Conservation (phyloP, 768 basidiomycete genomes). For the Cystofilobasidium bisporidii region DNA sequence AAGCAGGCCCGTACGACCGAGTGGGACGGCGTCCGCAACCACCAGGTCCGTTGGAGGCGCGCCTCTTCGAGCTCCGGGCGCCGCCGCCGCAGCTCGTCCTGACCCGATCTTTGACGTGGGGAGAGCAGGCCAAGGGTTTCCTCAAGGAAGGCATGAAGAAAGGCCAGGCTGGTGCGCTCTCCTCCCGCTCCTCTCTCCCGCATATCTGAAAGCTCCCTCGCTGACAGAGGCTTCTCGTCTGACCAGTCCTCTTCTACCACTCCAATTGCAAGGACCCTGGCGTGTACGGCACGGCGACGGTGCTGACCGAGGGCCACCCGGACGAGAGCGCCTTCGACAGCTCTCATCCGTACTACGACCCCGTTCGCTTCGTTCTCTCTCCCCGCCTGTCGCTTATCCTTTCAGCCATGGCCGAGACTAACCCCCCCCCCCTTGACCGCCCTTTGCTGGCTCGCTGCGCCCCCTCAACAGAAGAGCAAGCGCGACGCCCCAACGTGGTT, state of each 20-base stretch:
- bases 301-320: conserved; percentile 4
- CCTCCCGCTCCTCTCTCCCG: neutral
- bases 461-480: conserved; percentile 2
- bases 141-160: conserved; percentile 21
- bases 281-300: conserved; percentile 10
- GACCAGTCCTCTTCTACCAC: conserved; percentile 17
- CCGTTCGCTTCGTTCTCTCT: neutral
- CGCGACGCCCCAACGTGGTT: conserved; percentile 6
- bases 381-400: neutral
- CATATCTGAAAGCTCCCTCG: neutral
- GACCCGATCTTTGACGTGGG: too few species aligned
- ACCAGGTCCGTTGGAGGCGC: neutral
- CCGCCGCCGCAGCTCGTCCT: too few species aligned
- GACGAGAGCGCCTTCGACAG: conserved; percentile 8
- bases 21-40: conserved; percentile 28
- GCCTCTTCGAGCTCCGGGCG: too few species aligned
- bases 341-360: conserved; percentile 14
- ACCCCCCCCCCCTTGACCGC: neutral
- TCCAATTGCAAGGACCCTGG: conserved; percentile 19
- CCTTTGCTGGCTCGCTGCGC: neutral
- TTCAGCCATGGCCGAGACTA: too few species aligned
- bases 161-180: neutral
- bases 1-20: conserved; percentile 22
- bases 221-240: too few species aligned
- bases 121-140: conserved; percentile 13